Base-by-base conservation (phyloP, 1,284 basidiomycete species). In the Ganoderma boninense region DNA sequence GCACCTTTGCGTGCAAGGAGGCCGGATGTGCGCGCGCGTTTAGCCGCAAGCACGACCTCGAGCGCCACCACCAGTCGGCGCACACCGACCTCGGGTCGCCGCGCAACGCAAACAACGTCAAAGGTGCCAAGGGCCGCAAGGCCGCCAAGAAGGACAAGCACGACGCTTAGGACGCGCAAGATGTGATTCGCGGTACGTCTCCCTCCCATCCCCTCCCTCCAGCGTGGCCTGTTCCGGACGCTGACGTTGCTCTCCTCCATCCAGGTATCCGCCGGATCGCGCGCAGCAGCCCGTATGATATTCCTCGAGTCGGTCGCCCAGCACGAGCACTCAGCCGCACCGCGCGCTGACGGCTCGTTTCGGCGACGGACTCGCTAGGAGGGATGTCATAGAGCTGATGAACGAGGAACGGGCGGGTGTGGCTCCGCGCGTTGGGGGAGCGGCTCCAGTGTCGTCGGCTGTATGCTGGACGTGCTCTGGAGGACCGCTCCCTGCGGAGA, bases 81-180 rank as follows among this genome's bases (percentile, higher is more conserved):
- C 72, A 73, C 63, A 71, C 72, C 5, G n/a, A 42, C 35, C 54
- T 62, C 18, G 72, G 69, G 29, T 73, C 72, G 2, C 72, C 72
- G 29, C 69, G 72, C 5, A 64, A 44, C 56, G 67, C 67, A 62
- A 16, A 14, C n/a, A 20, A 57, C 43, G 23, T 13, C 10, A 60
- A 67, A 42, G 29, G 49, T 11, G 49, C n/a, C 11, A 42, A 67
- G 52, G 66, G 54, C 35, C 11, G 32, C 32, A 52, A 54, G 60
- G 40, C 14, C 38, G n/a, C 18, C 40, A 42, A 40, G 38, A 62
- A 62, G 60, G 60, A 18, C 42, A 14, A 26, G 35, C 40, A 2
- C 40, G 42, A 43, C 40, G 14, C 8, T 3, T 62, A 62, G 40
- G 42, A 40, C 23, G 57, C 20, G 20, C 57, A 40, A 23, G 60